Base-by-base conservation (phyloP, 768 basidiomycete species). In the Infundibulicybe gibba region DNA sequence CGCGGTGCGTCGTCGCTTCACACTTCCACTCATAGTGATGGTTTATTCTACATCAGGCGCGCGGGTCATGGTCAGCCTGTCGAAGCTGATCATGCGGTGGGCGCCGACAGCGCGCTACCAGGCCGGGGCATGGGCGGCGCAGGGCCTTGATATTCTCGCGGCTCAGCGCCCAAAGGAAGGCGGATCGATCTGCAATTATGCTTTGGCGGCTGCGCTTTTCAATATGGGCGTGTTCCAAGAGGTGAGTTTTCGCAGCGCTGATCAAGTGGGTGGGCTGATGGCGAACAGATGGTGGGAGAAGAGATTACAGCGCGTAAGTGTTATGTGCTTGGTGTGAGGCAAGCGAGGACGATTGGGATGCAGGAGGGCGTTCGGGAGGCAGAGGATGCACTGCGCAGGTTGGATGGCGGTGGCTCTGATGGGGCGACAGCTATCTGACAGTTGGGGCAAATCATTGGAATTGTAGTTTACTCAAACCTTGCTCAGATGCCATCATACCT, bases 121-220 rank as follows among this genome's bases (percentile, higher is more conserved):
- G 53, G 83, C 85, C 1, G 83, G 85, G 54, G 63, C 73, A 0
- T 87, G 84, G 83, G 79, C 81, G 3, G 68, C 66, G 30, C 77
- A 80, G 52, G 79, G 77, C 3, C 53, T 71, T 2, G 65, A 68
- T 6, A 54, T 69, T 6, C 61, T 62, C 5, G 55, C 61, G 13
- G 57, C 59, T 52, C 67, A 57, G 48, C 58, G 49, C 5, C 46
- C 58, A 0, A 50, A 59, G 0, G 47, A 37, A 15, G 54, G 58
- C 46, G 54, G 49, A 30, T 61, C 67, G 6, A 62, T 67, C 0
- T 87, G 84, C 50, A 79, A 83, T 43, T 66, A 74, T 34, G 77
- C 76, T 0, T 71, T 79, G 41, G 79, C 77, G 3, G 79, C 77
- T 2, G 69, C 77, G 33, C 58, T 84, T n/a, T 85, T 76, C 53